Base-by-base conservation (phyloP, 202 grass and related monocot species). In the Setaria viridis region DNA sequence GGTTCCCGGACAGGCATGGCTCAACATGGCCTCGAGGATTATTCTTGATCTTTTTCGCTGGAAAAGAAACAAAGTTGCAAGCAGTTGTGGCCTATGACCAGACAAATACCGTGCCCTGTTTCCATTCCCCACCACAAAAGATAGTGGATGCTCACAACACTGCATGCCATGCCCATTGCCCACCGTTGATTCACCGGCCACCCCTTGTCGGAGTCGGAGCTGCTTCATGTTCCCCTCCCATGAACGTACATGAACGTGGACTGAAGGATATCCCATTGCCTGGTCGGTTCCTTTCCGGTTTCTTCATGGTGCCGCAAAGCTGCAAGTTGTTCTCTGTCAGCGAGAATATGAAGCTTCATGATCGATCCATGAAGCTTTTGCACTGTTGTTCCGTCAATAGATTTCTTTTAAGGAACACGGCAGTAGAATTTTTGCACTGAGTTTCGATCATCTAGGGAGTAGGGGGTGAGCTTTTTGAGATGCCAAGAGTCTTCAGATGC, bases 401-500 rank as follows among this genome's bases (percentile, higher is more conserved):
- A 41, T 41, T 41, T 41, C 39, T 41, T 41, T 41, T 5, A 4
- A 41, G 39, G 39, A 41, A 41, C 39, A 41, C 39, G 39, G 39
- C 39, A 41, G 33, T 25, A 47, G 41, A 78, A 47, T 33, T 78
- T 47, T 48, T 0, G 41, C 14, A 4, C 5, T 49, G 11, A 25
- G 56, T 77, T 48, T 48, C 43, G 4, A 35, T 51, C 77, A n/a
- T 66, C 2, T 66, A 9, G 62, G 47, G 12, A 11, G 21, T 60
- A 29, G 58, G 5, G 60, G 11, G 11, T 63, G 17, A 11, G 32
- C 7, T 5, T 80, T 80, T 68, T 29, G 11, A 67, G 78, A 67
- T 80, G 77, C 74, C 37, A 15, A 59, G 14, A 6, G 30, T 4
- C 78, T 67, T 25, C 6, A 51, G 78, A 80, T 68, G 78, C 78